A percentile compares a stretch with the other conserved stretches of the same genome.
Evolutionary conservation across 345 rosid species (phyloP).

Genomic region (Euphorbia tirucalli): DNA sequence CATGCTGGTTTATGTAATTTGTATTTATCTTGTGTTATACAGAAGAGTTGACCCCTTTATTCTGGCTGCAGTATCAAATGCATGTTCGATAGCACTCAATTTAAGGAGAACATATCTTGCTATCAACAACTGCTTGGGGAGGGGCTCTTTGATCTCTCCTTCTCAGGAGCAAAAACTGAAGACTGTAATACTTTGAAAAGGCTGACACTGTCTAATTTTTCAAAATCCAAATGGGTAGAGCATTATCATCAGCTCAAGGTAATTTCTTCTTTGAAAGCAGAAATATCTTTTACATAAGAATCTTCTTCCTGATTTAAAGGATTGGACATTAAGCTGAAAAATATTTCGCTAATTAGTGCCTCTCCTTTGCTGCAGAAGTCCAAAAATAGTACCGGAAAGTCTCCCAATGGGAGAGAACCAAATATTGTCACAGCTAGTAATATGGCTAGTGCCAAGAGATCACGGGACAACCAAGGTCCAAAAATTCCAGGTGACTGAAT

Average conservation of each 20-base stretch:
- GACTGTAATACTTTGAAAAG: constrained; percentile 60
- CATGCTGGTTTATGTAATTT: background rate
- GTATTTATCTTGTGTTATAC: background rate
- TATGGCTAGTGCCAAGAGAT: constrained; percentile 44
- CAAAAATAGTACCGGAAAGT: constrained; percentile 32
- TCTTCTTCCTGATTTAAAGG: background rate
- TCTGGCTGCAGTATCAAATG: constrained; percentile 52
- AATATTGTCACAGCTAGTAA: constrained; percentile 33
- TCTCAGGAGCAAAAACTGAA: constrained; percentile 51
- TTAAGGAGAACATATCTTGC: constrained; percentile 70
- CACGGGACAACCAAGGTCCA: constrained; percentile 43
- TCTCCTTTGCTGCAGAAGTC: constrained; percentile 46
- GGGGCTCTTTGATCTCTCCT: constrained; percentile 73
- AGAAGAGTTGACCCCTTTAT: background rate
- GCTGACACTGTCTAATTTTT: constrained; percentile 47
- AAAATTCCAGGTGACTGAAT: constrained; percentile 57
- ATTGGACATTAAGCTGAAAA: constrained; percentile 5
- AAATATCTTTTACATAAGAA: background rate
- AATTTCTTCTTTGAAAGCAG: constrained; percentile 7
- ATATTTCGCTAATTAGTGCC: constrained; percentile 19
- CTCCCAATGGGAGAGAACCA: constrained; percentile 38
- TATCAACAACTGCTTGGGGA: constrained; percentile 71
- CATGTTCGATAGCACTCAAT: constrained; percentile 81
- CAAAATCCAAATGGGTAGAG: constrained; percentile 74
- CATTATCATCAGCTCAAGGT: constrained; percentile 60